Conservation (phyloP, 108 stramenopile species). For the Stephanodiscus triporus region DNA sequence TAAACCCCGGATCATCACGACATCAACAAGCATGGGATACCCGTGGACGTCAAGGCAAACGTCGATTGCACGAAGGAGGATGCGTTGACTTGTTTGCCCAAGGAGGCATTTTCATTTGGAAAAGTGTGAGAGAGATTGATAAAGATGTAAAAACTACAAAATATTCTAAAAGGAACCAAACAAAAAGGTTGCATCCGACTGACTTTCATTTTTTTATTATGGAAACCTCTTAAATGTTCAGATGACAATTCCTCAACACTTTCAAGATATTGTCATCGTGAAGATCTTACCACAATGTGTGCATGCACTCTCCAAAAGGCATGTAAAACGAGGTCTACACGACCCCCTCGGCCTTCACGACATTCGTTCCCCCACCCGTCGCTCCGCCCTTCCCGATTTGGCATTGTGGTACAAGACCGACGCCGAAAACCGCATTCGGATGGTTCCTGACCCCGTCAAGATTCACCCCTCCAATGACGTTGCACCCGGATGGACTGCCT, state of each 20-base stretch:
- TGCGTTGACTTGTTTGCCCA: constrained; percentile 64
- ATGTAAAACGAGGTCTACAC: no score
- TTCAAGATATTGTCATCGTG: no score
- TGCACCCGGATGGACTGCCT: constrained; percentile 83
- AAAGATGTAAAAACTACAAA: no score
- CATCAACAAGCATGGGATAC: constrained; percentile 86
- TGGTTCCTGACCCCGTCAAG: constrained; percentile 94
- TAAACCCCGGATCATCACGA: constrained; percentile 87
- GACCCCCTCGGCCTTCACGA: constrained; percentile 17
- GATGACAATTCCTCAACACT: no score
- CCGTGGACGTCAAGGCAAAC: constrained; percentile 58
- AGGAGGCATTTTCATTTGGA: constrained; percentile 30
- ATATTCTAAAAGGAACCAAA: no score
- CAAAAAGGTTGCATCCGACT: no score
- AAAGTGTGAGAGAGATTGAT: background rate
- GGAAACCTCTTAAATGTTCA: no score
- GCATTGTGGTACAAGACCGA: constrained; percentile 64
- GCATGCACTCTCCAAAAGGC: no score
- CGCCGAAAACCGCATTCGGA: constrained; percentile 95
- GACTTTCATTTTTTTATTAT: no score
- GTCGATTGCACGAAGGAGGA: constrained; percentile 82
- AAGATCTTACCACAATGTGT: no score
- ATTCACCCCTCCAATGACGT: constrained; percentile 44
- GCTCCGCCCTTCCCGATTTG: constrained; percentile 40
- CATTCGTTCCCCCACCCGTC: constrained; percentile 7